Conservation (phyloP, 1,139 yeast genomes). For the Kodamaea arcana region DNA sequence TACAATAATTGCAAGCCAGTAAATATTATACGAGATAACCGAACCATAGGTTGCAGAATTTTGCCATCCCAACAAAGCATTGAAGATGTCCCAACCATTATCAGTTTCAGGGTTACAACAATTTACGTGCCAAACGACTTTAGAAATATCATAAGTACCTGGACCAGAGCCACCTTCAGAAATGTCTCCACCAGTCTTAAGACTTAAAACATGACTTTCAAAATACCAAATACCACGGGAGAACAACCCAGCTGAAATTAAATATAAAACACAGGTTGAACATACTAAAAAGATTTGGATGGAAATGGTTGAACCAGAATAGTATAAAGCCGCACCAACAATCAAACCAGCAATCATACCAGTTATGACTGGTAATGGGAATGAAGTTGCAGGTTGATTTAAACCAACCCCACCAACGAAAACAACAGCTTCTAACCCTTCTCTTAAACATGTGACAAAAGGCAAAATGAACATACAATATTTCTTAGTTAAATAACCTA, state of each 20-base stretch:
- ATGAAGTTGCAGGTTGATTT: constrained; percentile 34
- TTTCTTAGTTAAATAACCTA: constrained; percentile 26
- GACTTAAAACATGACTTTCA: constrained; percentile 60
- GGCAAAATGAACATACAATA: constrained; percentile 41
- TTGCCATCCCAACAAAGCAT: constrained; percentile 51
- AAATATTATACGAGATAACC: constrained; percentile 22
- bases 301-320: constrained; percentile 40
- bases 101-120: constrained; percentile 91
- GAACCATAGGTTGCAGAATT: constrained; percentile 25
- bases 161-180: constrained; percentile 91
- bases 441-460: constrained; percentile 42
- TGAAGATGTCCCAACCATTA: constrained; percentile 91
- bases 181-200: constrained; percentile 62
- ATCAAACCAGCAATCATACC: constrained; percentile 34
- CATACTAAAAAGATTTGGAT: constrained; percentile 39
- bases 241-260: constrained; percentile 43
- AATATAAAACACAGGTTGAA: constrained; percentile 41
- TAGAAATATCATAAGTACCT: constrained; percentile 81
- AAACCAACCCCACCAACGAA: constrained; percentile 48
- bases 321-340: constrained; percentile 36
- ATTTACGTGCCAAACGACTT: constrained; percentile 91
- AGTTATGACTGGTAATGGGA: constrained; percentile 36
- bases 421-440: constrained; percentile 47
- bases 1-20: constrained; percentile 19
- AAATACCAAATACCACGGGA: constrained; percentile 83